Percentiles rank a stretch among this genome's conserved stretches.
Evolutionary conservation across 805 yeast species (phyloP).

Genomic region (Sugiyamaella mastotermitis): DNA sequence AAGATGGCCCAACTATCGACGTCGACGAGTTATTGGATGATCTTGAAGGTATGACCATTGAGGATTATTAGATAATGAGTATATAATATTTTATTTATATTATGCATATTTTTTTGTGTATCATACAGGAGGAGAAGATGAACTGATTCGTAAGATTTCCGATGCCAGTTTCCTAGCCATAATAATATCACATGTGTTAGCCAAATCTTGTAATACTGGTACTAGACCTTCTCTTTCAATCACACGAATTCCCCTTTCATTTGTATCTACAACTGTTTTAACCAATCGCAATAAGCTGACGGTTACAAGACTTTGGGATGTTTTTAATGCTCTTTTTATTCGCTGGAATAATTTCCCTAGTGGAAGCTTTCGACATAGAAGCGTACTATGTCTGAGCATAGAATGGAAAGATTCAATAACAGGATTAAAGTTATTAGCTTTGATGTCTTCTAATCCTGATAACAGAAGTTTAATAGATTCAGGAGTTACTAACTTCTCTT

Average conservation of each 20-base stretch:
- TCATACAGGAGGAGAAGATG: too few species aligned
- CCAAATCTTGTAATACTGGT: too few species aligned
- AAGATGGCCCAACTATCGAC: constrained; percentile 82
- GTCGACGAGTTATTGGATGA: constrained; percentile 93
- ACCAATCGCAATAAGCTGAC: not conserved
- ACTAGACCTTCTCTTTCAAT: too few species aligned
- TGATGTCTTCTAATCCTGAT: constrained; percentile 15
- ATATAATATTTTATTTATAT: not conserved
- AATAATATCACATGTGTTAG: too few species aligned
- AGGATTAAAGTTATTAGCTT: constrained; percentile 14
- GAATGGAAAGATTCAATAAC: constrained; percentile 18
- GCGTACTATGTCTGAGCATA: constrained; percentile 15
- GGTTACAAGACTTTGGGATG: not conserved
- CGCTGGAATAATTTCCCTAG: not conserved
- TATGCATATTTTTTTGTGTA: not conserved
- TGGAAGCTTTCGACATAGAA: constrained; percentile 12
- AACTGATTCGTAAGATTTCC: too few species aligned
- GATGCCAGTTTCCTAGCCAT: too few species aligned
- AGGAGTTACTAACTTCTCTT: constrained; percentile 11
- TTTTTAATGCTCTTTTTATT: not conserved
- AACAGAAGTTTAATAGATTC: constrained; percentile 8
- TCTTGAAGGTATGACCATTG: constrained; percentile 86
- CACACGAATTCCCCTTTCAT: too few species aligned
- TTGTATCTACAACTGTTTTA: not conserved
- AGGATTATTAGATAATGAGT: constrained; percentile 23